A percentile compares a stretch with the other conserved stretches of the same genome.
phyloP scores from a whole-genome alignment of 768 basidiomycete species.

The Tulasnella sp. region DNA sequence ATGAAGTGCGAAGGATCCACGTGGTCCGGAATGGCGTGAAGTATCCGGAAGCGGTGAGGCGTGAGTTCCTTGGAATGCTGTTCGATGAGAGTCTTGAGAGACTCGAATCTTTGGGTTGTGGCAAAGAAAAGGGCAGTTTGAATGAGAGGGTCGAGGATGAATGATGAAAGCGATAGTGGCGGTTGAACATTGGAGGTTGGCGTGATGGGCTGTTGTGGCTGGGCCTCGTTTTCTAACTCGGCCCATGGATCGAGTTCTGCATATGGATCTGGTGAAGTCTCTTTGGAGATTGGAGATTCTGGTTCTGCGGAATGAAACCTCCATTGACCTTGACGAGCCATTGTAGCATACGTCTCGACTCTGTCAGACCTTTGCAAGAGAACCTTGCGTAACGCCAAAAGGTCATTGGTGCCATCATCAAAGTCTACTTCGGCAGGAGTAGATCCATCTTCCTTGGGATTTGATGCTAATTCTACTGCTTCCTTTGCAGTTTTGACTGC shows the following conservation, averaged over 20 bases:
- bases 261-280: slow-evolving; percentile 28
- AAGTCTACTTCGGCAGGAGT: not conserved
- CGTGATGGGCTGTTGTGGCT: slow-evolving; percentile 18
- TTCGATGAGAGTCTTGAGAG: slow-evolving; percentile 43
- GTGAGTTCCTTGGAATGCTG: slow-evolving; percentile 48
- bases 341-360: slow-evolving; percentile 57
- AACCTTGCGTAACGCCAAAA: slow-evolving; percentile 38
- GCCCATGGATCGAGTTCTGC: slow-evolving; percentile 43
- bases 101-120: slow-evolving; percentile 42
- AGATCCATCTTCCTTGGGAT: not conserved
- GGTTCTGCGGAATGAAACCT: slow-evolving; percentile 28
- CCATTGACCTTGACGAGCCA: slow-evolving; percentile 26
- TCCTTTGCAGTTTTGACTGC: slow-evolving; percentile 38
- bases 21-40: slow-evolving; percentile 65
- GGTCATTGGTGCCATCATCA: slow-evolving; percentile 7
- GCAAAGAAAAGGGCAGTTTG: slow-evolving; percentile 54
- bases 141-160: slow-evolving; percentile 47
- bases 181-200: no score
- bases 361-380: slow-evolving; percentile 57
- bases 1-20: slow-evolving; percentile 47
- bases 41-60: slow-evolving; percentile 54
- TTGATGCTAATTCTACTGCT: slow-evolving; percentile 20
- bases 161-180: slow-evolving; percentile 44
- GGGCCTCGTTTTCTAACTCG: slow-evolving; percentile 42
- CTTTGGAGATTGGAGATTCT: not conserved